These are phyloP conservation scores for Podospora pseudoanserina DNA, from an alignment of 495 filamentous ascomycete species.

Conservation along the genomic window DNA sequence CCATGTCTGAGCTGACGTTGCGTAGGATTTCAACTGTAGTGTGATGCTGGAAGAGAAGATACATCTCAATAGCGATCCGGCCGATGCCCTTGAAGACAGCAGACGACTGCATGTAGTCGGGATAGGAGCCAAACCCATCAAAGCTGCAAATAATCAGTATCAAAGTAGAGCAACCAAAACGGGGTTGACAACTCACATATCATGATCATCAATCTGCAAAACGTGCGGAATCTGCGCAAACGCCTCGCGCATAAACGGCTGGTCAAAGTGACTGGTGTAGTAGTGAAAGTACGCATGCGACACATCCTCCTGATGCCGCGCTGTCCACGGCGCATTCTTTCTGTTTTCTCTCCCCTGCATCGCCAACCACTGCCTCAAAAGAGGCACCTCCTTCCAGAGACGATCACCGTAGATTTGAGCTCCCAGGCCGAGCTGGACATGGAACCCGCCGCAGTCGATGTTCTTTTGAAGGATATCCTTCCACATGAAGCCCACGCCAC, in stretches of 20 bases:
- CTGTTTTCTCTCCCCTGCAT: conserved; percentile 88
- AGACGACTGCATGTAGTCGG: conserved; percentile 96
- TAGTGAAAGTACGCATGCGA: conserved; percentile 97
- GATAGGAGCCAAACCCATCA: conserved; percentile 96
- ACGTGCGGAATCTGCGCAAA: conserved; percentile 97
- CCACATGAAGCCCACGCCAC: conserved; percentile 95
- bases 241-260: conserved; percentile 85
- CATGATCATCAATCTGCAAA: conserved; percentile 90
- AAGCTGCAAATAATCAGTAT: conserved; percentile 54
- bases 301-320: conserved; percentile 90
- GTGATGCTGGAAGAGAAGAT: conserved; percentile 98
- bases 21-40: conserved; percentile 91
- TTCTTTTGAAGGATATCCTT: conserved; percentile 98
- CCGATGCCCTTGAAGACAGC: conserved; percentile 98
- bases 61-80: conserved; percentile 96
- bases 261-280: conserved; percentile 96
- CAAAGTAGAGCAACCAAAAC: conserved; percentile 9
- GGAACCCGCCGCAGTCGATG: conserved; percentile 91
- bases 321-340: conserved; percentile 86
- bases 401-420: conserved; percentile 96
- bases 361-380: conserved; percentile 87
- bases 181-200: conserved; percentile 69
- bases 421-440: conserved; percentile 84
- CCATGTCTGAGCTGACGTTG: conserved; percentile 76
- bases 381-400: conserved; percentile 92